Evolutionary conservation across 768 basidiomycete genomes (phyloP).

Genomic region (Lentinus brumalis): DNA sequence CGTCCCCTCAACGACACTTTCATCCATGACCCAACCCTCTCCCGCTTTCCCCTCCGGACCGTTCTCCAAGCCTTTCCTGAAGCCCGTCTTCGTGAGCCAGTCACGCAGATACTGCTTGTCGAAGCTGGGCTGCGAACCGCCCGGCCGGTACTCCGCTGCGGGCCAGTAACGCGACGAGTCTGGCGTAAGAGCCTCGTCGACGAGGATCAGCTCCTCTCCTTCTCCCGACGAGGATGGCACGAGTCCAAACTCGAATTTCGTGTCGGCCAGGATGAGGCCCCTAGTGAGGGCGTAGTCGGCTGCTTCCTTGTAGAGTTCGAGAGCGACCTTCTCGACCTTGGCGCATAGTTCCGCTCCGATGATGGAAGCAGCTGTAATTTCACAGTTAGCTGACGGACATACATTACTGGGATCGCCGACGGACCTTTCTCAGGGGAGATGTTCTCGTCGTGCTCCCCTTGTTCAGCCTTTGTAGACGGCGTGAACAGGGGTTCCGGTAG

Average conservation of each 20-base stretch:
- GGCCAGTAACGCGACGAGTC: slow-evolving; percentile 99
- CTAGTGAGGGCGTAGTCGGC: slow-evolving; percentile 69
- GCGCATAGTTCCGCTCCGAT: slow-evolving; percentile 68
- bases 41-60: slow-evolving; percentile 67
- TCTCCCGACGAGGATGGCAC: slow-evolving; percentile 34
- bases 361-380: slow-evolving; percentile 58
- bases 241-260: slow-evolving; percentile 98
- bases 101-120: slow-evolving; percentile 97
- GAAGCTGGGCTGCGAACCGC: slow-evolving; percentile 83
- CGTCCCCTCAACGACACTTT: slow-evolving; percentile 77
- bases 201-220: slow-evolving; percentile 66
- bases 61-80: slow-evolving; percentile 75
- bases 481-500: slow-evolving; percentile 87
- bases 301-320: slow-evolving; percentile 73
- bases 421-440: slow-evolving; percentile 95
- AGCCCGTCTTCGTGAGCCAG: slow-evolving; percentile 77
- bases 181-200: slow-evolving; percentile 96
- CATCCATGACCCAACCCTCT: slow-evolving; percentile 78
- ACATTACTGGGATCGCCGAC: slow-evolving; percentile 17
- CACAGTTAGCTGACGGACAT: background rate
- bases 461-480: slow-evolving; percentile 95
- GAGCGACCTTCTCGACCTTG: slow-evolving; percentile 57
- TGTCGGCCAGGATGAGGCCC: slow-evolving; percentile 94
- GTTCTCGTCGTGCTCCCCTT: slow-evolving; percentile 95
- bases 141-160: slow-evolving; percentile 66